Conservation (phyloP, 805 yeast species). For the Starmerella riodocensis region DNA sequence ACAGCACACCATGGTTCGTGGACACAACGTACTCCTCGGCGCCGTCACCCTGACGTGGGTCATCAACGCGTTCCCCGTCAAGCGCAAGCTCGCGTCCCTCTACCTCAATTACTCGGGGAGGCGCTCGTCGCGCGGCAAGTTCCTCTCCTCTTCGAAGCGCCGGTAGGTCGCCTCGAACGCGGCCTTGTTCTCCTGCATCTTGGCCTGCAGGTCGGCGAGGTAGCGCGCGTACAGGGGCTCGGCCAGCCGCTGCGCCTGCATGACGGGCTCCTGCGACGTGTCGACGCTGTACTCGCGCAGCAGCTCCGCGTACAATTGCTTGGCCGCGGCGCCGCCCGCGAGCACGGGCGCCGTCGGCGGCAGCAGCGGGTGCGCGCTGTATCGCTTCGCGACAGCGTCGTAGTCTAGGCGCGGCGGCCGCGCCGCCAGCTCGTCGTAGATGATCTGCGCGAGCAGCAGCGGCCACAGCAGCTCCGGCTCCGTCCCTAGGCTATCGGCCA, state of each 20-base stretch:
- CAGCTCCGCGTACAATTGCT: constrained; percentile 18
- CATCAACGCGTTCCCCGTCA: too few relatives aligned
- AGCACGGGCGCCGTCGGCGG: constrained; percentile 14
- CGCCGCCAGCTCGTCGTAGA: constrained; percentile 22
- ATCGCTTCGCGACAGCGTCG: constrained; percentile 17
- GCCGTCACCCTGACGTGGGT: too few relatives aligned
- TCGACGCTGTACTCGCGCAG: constrained; percentile 12
- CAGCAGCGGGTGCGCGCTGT: constrained; percentile 25
- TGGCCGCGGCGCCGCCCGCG: constrained; percentile 15
- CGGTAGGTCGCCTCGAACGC: constrained; percentile 19
- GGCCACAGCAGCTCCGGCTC: constrained; percentile 22
- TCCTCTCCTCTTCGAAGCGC: constrained; percentile 5
- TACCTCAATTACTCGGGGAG: too few relatives aligned
- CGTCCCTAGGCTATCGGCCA: constrained; percentile 11
- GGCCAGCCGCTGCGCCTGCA: constrained; percentile 20
- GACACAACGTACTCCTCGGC: too few relatives aligned
- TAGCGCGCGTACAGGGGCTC: constrained; percentile 21
- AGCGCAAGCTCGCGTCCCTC: too few relatives aligned
- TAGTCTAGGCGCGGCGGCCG: constrained; percentile 18
- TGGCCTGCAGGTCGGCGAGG: constrained; percentile 18
- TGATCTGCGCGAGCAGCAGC: constrained; percentile 26
- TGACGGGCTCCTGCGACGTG: background rate
- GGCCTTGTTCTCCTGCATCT: constrained; percentile 20
- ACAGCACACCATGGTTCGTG: too few relatives aligned
- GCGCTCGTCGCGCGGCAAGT: constrained; percentile 16